phyloP scores from a whole-genome alignment of 495 filamentous ascomycete species.

The Daldinia concentrica region DNA sequence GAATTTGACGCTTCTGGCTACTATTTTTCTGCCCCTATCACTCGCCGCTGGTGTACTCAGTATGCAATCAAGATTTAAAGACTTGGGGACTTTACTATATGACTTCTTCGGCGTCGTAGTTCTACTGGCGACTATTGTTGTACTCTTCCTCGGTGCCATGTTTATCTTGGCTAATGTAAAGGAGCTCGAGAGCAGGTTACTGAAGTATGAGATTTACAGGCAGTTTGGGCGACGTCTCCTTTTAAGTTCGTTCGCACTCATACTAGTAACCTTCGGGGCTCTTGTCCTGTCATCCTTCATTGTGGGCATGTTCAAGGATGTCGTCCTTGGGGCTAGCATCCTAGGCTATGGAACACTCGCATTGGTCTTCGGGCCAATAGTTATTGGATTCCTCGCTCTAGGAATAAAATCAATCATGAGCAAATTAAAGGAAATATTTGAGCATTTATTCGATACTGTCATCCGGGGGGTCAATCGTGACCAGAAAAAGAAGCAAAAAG shows the following conservation, averaged over 20 bases:
- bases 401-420: background rate
- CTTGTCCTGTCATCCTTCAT: background rate
- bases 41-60: background rate
- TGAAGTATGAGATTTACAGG: background rate
- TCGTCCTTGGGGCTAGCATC: background rate
- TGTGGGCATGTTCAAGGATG: background rate
- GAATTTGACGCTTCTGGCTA: background rate
- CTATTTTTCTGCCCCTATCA: background rate
- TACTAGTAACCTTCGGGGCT: background rate
- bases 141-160: background rate
- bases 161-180: background rate
- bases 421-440: background rate
- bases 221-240: background rate
- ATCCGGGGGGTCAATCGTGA: too few species aligned
- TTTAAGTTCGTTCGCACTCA: background rate
- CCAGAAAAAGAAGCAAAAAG: background rate
- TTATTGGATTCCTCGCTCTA: background rate
- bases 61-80: background rate
- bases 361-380: background rate
- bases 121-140: background rate
- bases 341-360: background rate
- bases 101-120: background rate
- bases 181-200: background rate
- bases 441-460: background rate
- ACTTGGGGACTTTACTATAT: background rate